These are phyloP conservation scores for Phyllosticta paracitricarpa DNA, from an alignment of 2,329 filamentous ascomycete genomes.

Conservation along the genomic window DNA sequence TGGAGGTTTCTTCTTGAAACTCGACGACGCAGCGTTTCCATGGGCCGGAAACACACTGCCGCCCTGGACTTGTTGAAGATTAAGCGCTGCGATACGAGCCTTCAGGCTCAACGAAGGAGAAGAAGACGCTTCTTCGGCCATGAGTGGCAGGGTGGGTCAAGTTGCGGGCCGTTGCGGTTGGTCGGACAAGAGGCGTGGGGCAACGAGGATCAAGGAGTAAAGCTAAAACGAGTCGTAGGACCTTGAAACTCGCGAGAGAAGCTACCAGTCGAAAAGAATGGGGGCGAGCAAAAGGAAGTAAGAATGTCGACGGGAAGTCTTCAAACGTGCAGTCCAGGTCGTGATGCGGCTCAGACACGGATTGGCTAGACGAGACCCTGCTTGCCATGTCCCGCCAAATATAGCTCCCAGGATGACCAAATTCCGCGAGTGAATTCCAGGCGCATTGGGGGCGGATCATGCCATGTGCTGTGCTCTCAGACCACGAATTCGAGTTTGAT, in stretches of 20 bases:
- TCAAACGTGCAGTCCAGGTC: background rate
- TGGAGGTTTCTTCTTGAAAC: constrained; percentile 24
- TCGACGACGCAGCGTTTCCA: constrained; percentile 24
- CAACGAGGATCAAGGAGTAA: background rate
- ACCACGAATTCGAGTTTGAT: background rate
- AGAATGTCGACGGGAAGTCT: background rate
- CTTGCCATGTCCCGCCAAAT: background rate
- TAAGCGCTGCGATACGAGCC: constrained; percentile 38
- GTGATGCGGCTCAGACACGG: background rate
- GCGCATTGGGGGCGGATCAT: background rate
- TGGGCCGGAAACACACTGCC: constrained; percentile 27
- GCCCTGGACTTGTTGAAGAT: constrained; percentile 35
- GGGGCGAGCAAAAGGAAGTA: background rate
- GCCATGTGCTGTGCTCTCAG: background rate
- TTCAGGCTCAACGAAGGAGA: constrained; percentile 26
- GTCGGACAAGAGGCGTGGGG: constrained; percentile 25
- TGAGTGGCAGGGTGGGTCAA: constrained; percentile 11
- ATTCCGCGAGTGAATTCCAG: background rate
- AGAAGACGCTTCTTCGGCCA: constrained; percentile 15
- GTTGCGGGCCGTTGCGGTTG: constrained; percentile 20
- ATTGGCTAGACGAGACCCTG: background rate
- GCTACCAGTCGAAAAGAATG: background rate
- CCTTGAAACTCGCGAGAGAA: background rate
- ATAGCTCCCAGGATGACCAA: background rate
- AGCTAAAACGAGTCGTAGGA: background rate